Conservation (phyloP, 2,329 filamentous ascomycete species). For the Cercospora janseana region DNA sequence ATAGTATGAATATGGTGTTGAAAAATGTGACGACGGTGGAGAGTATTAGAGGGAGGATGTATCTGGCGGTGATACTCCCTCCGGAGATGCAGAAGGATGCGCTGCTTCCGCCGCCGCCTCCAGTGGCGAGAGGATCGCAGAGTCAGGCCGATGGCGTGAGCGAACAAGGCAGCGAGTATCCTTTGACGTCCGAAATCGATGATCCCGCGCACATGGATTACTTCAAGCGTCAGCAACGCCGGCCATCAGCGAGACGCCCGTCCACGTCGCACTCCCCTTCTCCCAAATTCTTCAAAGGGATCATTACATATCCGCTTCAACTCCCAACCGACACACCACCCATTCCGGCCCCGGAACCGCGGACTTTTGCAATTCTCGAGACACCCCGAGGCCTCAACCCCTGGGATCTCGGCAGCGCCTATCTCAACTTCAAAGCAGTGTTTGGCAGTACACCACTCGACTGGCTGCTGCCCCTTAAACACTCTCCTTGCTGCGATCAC, state of each 20-base stretch:
- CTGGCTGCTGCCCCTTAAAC: conserved; percentile 75
- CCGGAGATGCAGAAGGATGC: conserved; percentile 36
- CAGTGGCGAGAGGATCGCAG: conserved; percentile 19
- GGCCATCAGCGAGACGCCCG: conserved; percentile 11
- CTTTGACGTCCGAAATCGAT: conserved; percentile 38
- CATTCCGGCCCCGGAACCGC: conserved; percentile 38
- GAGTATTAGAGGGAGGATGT: conserved; percentile 62
- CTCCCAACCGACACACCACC: conserved; percentile 36
- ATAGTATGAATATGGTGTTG: conserved; percentile 66
- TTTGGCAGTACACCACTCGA: conserved; percentile 68
- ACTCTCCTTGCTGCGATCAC: conserved; percentile 72
- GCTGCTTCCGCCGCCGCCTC: conserved; percentile 24
- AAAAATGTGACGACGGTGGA: conserved; percentile 85
- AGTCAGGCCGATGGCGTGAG: conserved; percentile 11
- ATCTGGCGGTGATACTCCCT: conserved; percentile 72
- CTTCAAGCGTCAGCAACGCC: conserved; percentile 30
- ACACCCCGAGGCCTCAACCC: conserved; percentile 76
- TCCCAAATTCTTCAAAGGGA: conserved; percentile 39
- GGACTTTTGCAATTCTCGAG: conserved; percentile 76
- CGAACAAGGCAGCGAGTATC: conserved; percentile 28
- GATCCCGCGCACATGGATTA: conserved; percentile 36
- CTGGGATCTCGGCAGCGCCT: conserved; percentile 68
- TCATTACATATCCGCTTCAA: conserved; percentile 60
- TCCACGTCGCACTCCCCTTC: conserved; percentile 12
- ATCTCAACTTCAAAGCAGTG: conserved; percentile 71